phyloP scores from a whole-genome alignment of 208 protist genomes.

The Novymonas esmeraldas region DNA sequence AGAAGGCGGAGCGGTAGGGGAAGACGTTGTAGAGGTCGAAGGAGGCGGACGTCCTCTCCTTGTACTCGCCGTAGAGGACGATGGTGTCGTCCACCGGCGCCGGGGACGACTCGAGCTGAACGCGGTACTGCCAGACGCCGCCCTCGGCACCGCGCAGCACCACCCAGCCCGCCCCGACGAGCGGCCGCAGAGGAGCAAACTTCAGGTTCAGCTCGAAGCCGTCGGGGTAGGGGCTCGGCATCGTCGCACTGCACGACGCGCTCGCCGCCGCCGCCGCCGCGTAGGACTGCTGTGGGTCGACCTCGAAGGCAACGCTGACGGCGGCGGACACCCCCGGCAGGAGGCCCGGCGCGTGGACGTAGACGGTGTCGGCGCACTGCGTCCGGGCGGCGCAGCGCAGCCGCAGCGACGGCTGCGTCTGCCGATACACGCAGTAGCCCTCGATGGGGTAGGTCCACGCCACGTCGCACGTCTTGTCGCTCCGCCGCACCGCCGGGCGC shows the following conservation, averaged over 20 bases:
- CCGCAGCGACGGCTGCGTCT: constrained; percentile 47
- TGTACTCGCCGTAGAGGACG: constrained; percentile 54
- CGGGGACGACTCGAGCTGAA: constrained; percentile 79
- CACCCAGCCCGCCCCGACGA: constrained; percentile 73
- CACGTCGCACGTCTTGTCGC: constrained; percentile 40
- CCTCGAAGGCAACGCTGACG: constrained; percentile 40
- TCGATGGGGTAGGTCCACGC: constrained; percentile 79
- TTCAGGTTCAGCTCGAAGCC: constrained; percentile 52
- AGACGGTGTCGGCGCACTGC: constrained; percentile 52
- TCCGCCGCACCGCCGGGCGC: constrained; percentile 29
- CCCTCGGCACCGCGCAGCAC: constrained; percentile 54
- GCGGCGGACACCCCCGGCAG: constrained; percentile 29
- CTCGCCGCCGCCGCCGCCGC: constrained; percentile 35
- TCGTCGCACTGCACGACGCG: constrained; percentile 41
- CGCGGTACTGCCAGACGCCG: constrained; percentile 81
- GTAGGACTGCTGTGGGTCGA: constrained; percentile 56
- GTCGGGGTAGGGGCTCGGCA: constrained; percentile 27
- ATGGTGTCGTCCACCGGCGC: constrained; percentile 89
- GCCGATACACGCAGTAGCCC: constrained; percentile 79
- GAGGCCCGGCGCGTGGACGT: constrained; percentile 53
- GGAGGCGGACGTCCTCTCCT: constrained; percentile 51
- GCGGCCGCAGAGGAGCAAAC: constrained; percentile 82
- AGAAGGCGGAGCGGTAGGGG: constrained; percentile 77
- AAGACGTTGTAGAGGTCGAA: constrained; percentile 93
- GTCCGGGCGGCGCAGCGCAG: constrained; percentile 63